Evolutionary conservation across 2,329 filamentous ascomycete genomes (phyloP), one percentile per base, ranked within the genome.

Genomic region (Aureobasidium leucospermi): DNA sequence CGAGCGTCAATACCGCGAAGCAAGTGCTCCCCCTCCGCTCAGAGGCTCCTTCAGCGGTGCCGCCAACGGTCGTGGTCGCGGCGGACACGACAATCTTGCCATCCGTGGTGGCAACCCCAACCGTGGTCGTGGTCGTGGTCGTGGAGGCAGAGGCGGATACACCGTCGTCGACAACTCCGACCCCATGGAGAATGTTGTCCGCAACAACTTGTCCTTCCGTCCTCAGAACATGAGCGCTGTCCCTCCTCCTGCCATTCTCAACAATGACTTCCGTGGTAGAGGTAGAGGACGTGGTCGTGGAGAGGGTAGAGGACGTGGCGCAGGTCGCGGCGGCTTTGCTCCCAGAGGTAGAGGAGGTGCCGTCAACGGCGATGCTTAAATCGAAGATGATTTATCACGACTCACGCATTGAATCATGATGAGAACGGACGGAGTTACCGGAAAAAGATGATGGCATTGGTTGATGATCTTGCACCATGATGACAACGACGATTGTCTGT

Each of bases 21-120:
- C 83, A 23, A 65, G 71, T 8, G 68, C 78, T n/a, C 85, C 85
- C 59, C 75, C 79, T 15, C 79, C 83, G n/a, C 73, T 87, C 32
- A 75, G 74, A 59, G 81, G 82, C 16, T 82, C 81, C 16, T 87
- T 80, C 73, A 76, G 81, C 43, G 81, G 81, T 60, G 84, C 81
- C 43, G 74, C 84, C 16, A 68, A 75, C 38, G 81, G 82, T 46
- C 63, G 67, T 28, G 71, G 72, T 38, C 70, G 75, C 36, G 75
- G 76, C 29, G 61, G 71, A 67, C 69, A 71, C 45, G 70, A 73
- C 32, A 69, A 69, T 29, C 61, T 76, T 7, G 72, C 74, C n/a
- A 73, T 75, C 13, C 72, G 71, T 61, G 70, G 69, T 23, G 71
- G 71, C 23, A 67, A 69, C n/a, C 68, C 70, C 38, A 28, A 48